Evolutionary conservation across 352 stramenopile species (phyloP), one percentile per base, ranked within the genome.

Genomic region (Phytophthora sp.): DNA sequence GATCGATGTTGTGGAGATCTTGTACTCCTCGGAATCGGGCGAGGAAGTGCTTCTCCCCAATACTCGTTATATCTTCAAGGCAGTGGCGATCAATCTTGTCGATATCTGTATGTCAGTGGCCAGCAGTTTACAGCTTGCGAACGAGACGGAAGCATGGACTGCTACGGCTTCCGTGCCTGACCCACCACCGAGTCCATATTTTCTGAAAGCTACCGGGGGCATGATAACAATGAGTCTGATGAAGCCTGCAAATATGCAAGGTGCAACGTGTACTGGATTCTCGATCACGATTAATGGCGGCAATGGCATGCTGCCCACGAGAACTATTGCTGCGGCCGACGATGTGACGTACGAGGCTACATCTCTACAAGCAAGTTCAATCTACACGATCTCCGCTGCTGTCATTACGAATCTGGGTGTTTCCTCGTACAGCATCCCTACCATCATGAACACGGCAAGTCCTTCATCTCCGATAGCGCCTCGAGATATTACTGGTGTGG

Each of bases 61-160:
- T 8, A 74, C 79, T 0, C 53, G 30, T 2, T 91, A 91, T 41
- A 62, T 79, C 11, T 77, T 91, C 56, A 86, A 88, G 38, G 73
- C 66, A 7, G 44, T 88, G 13, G 83, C 79, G 0, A 33, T 90
- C 4, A 90, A 84, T 30, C 51, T 77, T 8, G 44, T 71, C 3
- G 79, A 88, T 45, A 64, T 84, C 8, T 89, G 79, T 33, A 42
- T 86, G 2, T 65, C 54, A 0, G 54, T 77, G 4, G 50, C 59
- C 0, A 63, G 9, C 13, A 73, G 27, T 45, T 29, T 78, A 2
- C 42, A 63, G 7, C 42, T 63, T 16, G 52, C 60, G 3, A 39
- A 41, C 15, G 26, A 30, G 12, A 45, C 68, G 20, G 72, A 69
- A 13, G 66, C 63, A 20, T 50, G 38, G 38, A 91, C 79, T 16